Base-by-base conservation (phyloP, 331 rosid species). In the Stylosanthes scabra region DNA sequence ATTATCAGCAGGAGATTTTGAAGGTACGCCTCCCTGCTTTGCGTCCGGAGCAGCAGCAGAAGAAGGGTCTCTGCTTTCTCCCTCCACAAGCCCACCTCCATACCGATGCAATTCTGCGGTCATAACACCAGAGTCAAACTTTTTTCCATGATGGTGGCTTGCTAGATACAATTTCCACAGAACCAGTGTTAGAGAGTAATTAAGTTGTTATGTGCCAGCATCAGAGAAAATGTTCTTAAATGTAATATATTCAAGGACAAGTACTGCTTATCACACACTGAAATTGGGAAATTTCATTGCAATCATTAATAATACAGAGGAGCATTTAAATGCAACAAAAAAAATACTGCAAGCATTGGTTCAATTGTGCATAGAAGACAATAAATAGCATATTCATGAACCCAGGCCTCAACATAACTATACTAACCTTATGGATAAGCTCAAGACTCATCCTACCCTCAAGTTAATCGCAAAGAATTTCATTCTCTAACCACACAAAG, bases 21-120 rank as follows among this genome's bases (percentile, higher is more conserved):
- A 81, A 64, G 86, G 82, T 16, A 78, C 80, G 44, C 81, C 91
- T 15, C 95, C 89, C 80, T 84, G 97, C 69, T 90, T 91, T 28
- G 79, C 29, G 80, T 95, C 99, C 0, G 46, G 59, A n/a, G 83
- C 81, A 63, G 61, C 82, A 49, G 83, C 80, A 67, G 16, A 42
- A 42, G 46, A 1, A 42, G 46, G 34, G 66, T 95, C 99, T 83
- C 96, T 90, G 63, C 20, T 78, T 45, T 95, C 99, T 47, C 85
- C 83, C 52, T 95, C 99, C 86, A 90, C 76, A 47, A 88, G 89
- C 46, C 97, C 99, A 31, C 97, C 99, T 6, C 99, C 97, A 74
- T 86, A 92, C 47, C 92, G 87, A 84, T 92, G 97, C 72, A 95
- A 78, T 80, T 95, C 99, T 95, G 89, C 11, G 42, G 44, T 73